Conservation (phyloP, 495 filamentous ascomycete species). For the Talaromyces proteolyticus region DNA sequence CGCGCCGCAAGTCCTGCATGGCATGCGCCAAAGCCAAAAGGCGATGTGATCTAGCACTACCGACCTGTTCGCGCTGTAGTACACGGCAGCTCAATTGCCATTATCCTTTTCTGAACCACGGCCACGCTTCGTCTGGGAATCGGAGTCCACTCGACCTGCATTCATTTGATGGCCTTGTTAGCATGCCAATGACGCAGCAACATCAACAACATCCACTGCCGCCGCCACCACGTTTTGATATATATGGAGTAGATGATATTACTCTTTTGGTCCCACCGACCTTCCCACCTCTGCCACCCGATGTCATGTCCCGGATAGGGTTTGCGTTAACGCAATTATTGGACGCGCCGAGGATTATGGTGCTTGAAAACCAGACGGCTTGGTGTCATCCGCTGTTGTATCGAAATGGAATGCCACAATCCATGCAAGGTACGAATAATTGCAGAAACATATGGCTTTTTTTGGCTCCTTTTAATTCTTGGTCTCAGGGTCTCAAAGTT, state of each 20-base stretch:
- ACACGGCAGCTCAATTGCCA: constrained; percentile 33
- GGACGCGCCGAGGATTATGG: constrained; percentile 37
- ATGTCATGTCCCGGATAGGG: constrained; percentile 27
- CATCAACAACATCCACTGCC: neutral
- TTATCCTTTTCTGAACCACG: constrained; percentile 24
- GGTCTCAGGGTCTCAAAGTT: neutral
- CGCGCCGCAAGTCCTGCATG: constrained; percentile 45
- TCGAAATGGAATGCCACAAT: constrained; percentile 35
- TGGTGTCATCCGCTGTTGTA: constrained; percentile 46
- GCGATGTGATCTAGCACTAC: constrained; percentile 42
- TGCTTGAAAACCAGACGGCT: constrained; percentile 37
- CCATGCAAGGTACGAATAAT: constrained; percentile 44
- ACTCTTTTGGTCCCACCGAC: neutral
- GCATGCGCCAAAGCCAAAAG: constrained; percentile 49
- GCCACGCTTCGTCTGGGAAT: neutral
- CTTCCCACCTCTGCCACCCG: constrained; percentile 4
- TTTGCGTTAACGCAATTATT: constrained; percentile 38
- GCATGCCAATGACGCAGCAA: neutral
- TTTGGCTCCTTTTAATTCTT: neutral
- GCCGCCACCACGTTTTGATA: neutral
- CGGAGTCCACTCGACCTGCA: neutral
- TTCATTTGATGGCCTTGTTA: neutral
- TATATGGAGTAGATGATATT: neutral
- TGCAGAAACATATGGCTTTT: neutral
- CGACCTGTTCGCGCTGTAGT: constrained; percentile 41